These are phyloP conservation scores for Elymus sibiricus DNA, from an alignment of 176 grass and related monocot genomes.

Conservation along the genomic window DNA sequence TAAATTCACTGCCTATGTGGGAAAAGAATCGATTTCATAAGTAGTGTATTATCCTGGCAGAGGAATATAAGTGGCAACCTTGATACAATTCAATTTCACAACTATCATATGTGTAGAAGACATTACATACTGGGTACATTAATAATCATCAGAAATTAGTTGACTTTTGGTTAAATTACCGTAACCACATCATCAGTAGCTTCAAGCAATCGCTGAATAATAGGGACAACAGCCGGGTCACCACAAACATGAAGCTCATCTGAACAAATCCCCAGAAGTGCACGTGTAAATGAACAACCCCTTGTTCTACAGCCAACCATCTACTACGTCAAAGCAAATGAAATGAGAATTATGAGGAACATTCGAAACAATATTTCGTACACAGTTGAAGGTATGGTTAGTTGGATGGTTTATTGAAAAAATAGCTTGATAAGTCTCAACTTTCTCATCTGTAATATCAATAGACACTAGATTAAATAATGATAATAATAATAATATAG, in stretches of 20 bases:
- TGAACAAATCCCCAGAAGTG: conserved; percentile 85
- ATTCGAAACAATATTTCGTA: conserved; percentile 13
- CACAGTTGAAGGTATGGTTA: conserved; percentile 16
- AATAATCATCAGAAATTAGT: neutral
- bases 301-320: conserved; percentile 95
- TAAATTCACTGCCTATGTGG: neutral
- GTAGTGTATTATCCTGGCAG: neutral
- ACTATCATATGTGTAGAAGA: neutral
- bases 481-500: neutral
- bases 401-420: conserved; percentile 18
- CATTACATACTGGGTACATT: neutral
- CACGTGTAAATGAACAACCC: conserved; percentile 91
- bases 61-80: conserved; percentile 20
- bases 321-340: conserved; percentile 46
- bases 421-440: neutral
- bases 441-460: neutral
- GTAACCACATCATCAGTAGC: conserved; percentile 80
- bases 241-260: conserved; percentile 98
- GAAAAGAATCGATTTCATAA: conserved; percentile 14
- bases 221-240: conserved; percentile 89
- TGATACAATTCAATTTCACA: conserved; percentile 22
- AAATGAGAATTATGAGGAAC: conserved; percentile 19
- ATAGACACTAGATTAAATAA: neutral
- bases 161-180: conserved; percentile 44
- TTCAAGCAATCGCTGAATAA: conserved; percentile 88